These are phyloP conservation scores for Phytophthora pistaciae DNA, from an alignment of 352 stramenopile genomes.

Conservation along the genomic window DNA sequence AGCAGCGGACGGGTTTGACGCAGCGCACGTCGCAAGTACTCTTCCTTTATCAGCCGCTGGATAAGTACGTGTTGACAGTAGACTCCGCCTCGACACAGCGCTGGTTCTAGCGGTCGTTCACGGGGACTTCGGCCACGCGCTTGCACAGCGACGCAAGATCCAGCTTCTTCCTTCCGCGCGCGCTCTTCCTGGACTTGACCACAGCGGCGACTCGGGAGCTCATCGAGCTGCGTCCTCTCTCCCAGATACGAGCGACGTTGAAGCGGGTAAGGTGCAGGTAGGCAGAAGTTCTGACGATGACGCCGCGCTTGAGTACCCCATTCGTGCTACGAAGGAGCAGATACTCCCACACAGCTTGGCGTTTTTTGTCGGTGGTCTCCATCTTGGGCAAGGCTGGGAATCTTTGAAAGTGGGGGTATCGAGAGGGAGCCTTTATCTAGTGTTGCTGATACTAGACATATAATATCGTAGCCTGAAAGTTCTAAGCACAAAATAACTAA, in stretches of 20 bases:
- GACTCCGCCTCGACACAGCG: not conserved
- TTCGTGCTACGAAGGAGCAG: not conserved
- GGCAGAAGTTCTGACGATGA: not conserved
- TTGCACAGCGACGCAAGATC: not conserved
- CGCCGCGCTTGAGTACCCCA: not conserved
- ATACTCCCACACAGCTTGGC: not conserved
- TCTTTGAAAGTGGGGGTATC: not conserved
- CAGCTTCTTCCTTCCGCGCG: not conserved
- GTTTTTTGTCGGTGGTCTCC: not conserved
- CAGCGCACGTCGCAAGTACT: slow-evolving; percentile 7
- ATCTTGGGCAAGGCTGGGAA: not conserved
- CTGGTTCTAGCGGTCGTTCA: slow-evolving; percentile 3
- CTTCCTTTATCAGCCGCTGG: slow-evolving; percentile 10
- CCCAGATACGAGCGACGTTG: not conserved
- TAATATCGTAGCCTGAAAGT: too few species aligned
- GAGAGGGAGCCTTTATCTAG: not conserved
- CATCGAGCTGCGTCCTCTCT: not conserved
- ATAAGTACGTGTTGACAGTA: not conserved
- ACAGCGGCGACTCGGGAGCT: not conserved
- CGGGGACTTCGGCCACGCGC: not conserved
- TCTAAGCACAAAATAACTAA: too few species aligned
- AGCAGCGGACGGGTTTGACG: slow-evolving; percentile 9
- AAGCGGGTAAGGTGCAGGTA: not conserved
- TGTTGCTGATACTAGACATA: too few species aligned
- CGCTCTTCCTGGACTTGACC: not conserved